Conservation (phyloP, 345 rosid genomes). For the Gossypium herbaceum region DNA sequence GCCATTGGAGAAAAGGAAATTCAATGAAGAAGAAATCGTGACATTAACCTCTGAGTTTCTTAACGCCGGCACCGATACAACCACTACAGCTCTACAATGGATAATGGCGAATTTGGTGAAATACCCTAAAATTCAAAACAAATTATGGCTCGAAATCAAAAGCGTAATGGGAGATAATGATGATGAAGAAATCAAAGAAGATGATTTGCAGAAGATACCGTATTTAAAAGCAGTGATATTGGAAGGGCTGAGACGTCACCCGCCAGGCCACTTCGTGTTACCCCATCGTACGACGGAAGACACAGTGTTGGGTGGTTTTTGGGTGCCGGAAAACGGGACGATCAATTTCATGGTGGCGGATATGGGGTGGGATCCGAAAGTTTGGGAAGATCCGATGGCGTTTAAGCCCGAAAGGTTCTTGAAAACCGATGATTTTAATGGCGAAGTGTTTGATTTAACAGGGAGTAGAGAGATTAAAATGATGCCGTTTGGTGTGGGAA, state of each 20-base stretch:
- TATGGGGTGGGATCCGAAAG: conserved; percentile 35
- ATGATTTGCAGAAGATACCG: conserved; percentile 25
- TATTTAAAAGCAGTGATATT: conserved; percentile 32
- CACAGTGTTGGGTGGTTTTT: conserved; percentile 3
- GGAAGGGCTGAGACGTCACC: conserved; percentile 33
- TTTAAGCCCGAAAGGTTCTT: conserved; percentile 42
- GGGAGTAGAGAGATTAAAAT: conserved; percentile 38
- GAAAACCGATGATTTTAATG: background rate
- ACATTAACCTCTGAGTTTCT: conserved; percentile 15
- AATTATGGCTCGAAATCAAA: conserved; percentile 22
- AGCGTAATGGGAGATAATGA: conserved; percentile 10
- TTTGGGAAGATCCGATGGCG: conserved; percentile 42
- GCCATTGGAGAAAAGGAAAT: conserved; percentile 27
- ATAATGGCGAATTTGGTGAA: conserved; percentile 40
- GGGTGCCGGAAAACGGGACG: conserved; percentile 1
- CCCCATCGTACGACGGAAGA: conserved; percentile 8
- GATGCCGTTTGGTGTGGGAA: conserved; percentile 44
- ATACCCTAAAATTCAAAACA: conserved; percentile 21
- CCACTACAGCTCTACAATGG: conserved; percentile 37
- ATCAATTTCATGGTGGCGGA: conserved; percentile 18
- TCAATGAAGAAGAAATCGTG: conserved; percentile 22
- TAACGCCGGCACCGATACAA: conserved; percentile 33
- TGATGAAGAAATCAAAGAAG: conserved; percentile 26
- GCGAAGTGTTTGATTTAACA: conserved; percentile 28
- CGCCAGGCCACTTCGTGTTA: conserved; percentile 28